phyloP scores from a whole-genome alignment of 768 basidiomycete genomes.

The Phanerochaete carnosa region DNA sequence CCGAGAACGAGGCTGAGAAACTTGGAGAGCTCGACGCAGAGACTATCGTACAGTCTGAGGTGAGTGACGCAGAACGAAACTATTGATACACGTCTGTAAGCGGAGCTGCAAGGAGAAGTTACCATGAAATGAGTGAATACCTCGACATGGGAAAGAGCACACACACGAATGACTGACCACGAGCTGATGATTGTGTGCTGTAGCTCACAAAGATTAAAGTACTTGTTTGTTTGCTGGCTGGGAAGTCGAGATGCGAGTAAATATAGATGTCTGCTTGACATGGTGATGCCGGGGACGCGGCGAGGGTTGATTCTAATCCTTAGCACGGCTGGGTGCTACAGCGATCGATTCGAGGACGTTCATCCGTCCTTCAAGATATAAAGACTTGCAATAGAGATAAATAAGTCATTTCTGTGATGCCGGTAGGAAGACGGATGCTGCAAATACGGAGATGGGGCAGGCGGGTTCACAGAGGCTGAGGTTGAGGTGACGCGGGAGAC shows the following conservation, averaged over 20 bases:
- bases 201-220: neutral
- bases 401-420: neutral
- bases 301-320: constrained; percentile 12
- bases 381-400: neutral
- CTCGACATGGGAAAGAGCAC: neutral
- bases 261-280: neutral
- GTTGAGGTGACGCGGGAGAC: neutral
- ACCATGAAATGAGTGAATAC: neutral
- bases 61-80: neutral
- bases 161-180: neutral
- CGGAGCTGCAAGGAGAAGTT: neutral
- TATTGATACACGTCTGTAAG: neutral
- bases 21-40: neutral
- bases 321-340: neutral
- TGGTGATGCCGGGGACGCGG: constrained; percentile 15
- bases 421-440: neutral
- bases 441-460: constrained; percentile 2
- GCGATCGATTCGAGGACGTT: neutral
- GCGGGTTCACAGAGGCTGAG: neutral
- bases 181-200: neutral
- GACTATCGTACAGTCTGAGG: neutral
- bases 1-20: neutral
- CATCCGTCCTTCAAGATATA: neutral
- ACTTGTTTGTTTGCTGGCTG: neutral
- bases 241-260: neutral